Evolutionary conservation across 2,329 filamentous ascomycete genomes (phyloP), one percentile per base, ranked within the genome.

Genomic region (Aspergillus chevalieri): DNA sequence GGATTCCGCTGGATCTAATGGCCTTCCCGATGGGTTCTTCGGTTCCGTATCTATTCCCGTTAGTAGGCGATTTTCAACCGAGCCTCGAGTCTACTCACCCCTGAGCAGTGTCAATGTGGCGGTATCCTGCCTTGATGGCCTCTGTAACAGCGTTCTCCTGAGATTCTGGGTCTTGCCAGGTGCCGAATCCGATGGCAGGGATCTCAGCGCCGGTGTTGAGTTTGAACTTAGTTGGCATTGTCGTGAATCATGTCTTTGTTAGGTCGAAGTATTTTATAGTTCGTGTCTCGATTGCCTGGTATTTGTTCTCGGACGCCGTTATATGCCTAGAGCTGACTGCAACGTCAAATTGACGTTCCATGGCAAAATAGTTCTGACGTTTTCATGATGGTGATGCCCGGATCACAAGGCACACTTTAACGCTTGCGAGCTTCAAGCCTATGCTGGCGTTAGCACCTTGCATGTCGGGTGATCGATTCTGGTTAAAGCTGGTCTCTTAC

Each of bases 1-100:
- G 82, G 9, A 87, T 76, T 43, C 84, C 77, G 28, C 80, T 80
- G 53, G 83, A 78, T 57, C 75, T 79, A 61, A 87, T 81, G 17
- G 80, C 85, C 55, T 76, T 70, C 10, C 83, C 86, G 0, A 86
- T 83, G 47, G 84, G 82, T 48, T 75, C 76, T 65, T 86, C 84
- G 50, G 85, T 88, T 48, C 76, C 74, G 61, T 86, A 86, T 63
- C 70, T 74, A 36, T 22, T 8, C 3, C 10, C 24, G 6, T 33
- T 17, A 34, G 36, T 6, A 39, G 46, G 34, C 5, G 5, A 22
- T 17, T 12, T 6, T 10, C 26, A 30, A 30, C 26, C 9, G 10
- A 12, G 38, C 22, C n/a, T 17, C 4, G n/a, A 3, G 2, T 17
- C 6, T 17, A 49, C 66, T 58, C 62, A 76, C 65, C 74, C 63